phyloP scores from a whole-genome alignment of 2,329 filamentous ascomycete genomes.

The Neobulgaria alba region DNA sequence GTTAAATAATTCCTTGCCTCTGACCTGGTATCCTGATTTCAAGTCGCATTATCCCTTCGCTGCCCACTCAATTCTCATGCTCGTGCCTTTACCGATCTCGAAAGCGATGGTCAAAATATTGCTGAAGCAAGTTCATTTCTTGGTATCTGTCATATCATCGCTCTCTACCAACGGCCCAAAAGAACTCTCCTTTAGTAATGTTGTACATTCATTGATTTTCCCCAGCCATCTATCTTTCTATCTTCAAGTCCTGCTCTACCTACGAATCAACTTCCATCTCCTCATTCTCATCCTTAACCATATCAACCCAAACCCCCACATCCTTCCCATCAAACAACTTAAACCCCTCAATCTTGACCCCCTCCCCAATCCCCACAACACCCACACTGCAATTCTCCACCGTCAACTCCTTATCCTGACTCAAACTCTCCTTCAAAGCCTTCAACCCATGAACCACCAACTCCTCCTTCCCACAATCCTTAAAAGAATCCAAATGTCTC shows the following conservation, averaged over 20 bases:
- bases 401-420: constrained; percentile 95
- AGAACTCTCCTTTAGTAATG: neutral
- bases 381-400: constrained; percentile 94
- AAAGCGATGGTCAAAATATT: too few relatives aligned
- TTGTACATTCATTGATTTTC: neutral
- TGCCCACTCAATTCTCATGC: too few relatives aligned
- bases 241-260: neutral
- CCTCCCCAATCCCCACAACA: constrained; percentile 55
- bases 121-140: too few relatives aligned
- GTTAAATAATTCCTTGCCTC: too few relatives aligned
- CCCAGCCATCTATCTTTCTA: neutral
- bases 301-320: constrained; percentile 78
- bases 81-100: too few relatives aligned
- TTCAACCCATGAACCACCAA: constrained; percentile 83
- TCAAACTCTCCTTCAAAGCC: constrained; percentile 89
- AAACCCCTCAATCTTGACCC: constrained; percentile 63
- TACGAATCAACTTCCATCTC: constrained; percentile 39
- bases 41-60: too few relatives aligned
- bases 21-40: too few relatives aligned
- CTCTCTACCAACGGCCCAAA: too few relatives aligned
- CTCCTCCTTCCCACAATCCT: constrained; percentile 68
- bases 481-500: constrained; percentile 79
- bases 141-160: neutral
- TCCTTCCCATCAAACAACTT: constrained; percentile 86
- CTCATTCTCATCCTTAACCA: constrained; percentile 50